Conservation (phyloP, 768 basidiomycete genomes). For the Crucibulum laeve region DNA sequence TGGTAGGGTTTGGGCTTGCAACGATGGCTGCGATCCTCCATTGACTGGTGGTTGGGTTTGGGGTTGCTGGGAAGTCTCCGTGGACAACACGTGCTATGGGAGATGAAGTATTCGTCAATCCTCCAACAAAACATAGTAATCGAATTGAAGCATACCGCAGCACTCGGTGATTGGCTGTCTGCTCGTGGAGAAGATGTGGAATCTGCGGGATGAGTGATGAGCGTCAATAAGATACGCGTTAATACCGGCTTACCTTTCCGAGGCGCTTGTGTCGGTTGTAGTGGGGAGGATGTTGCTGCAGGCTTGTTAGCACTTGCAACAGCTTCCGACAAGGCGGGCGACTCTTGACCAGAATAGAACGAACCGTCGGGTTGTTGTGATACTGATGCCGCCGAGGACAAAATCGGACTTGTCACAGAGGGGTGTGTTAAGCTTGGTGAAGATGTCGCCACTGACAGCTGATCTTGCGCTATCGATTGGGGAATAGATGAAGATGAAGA, state of each 20-base stretch:
- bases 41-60: slow-evolving; percentile 25
- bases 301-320: slow-evolving; percentile 36
- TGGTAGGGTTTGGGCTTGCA: slow-evolving; percentile 19
- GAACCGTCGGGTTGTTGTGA: slow-evolving; percentile 67
- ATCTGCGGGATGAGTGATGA: slow-evolving; percentile 24
- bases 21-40: slow-evolving; percentile 19
- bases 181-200: slow-evolving; percentile 41
- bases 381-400: slow-evolving; percentile 69
- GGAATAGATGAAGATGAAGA: slow-evolving; percentile 36
- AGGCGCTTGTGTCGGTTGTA: slow-evolving; percentile 26
- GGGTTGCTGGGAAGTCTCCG: slow-evolving; percentile 32
- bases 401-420: slow-evolving; percentile 76
- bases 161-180: slow-evolving; percentile 35
- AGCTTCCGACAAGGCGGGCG: slow-evolving; percentile 72
- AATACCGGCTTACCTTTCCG: slow-evolving; percentile 42
- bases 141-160: slow-evolving; percentile 29
- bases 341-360: slow-evolving; percentile 67
- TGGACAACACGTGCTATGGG: slow-evolving; percentile 31
- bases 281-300: slow-evolving; percentile 59
- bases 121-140: neutral
- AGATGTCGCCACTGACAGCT: slow-evolving; percentile 44
- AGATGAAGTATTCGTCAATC: neutral
- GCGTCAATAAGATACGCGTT: slow-evolving; percentile 8
- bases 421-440: slow-evolving; percentile 87
- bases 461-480: slow-evolving; percentile 30